A percentile compares a stretch with the other conserved stretches of the same genome.
Conservation (phyloP, 1,284 basidiomycete species). For the Cryptococcus wingfieldii region DNA sequence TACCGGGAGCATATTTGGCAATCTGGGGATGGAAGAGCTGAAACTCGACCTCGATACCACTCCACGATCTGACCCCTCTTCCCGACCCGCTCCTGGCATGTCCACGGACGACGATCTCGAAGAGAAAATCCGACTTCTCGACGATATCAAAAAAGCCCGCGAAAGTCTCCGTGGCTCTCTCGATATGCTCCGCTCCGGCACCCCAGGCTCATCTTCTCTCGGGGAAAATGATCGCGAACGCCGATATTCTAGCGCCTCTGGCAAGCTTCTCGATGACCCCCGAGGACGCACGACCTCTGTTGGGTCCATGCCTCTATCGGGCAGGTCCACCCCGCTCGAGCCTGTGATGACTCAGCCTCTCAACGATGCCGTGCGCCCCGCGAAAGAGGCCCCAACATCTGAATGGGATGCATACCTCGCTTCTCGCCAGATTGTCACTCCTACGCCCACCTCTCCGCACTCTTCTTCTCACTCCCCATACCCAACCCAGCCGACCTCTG, state of each 20-base stretch:
- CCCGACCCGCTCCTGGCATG: background rate
- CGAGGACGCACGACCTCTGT: background rate
- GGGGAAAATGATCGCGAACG: background rate
- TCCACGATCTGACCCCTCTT: background rate
- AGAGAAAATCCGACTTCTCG: constrained; percentile 36
- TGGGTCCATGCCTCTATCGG: background rate
- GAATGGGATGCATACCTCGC: constrained; percentile 43
- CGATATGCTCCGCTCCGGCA: constrained; percentile 29
- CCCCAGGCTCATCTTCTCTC: constrained; percentile 10
- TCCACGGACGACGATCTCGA: constrained; percentile 30
- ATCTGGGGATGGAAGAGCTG: constrained; percentile 10
- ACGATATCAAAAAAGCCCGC: constrained; percentile 41
- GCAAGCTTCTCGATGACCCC: constrained; percentile 9
- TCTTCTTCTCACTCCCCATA: background rate
- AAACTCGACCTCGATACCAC: constrained; percentile 1
- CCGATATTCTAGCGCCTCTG: constrained; percentile 12
- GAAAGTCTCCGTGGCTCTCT: constrained; percentile 38
- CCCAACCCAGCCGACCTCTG: background rate
- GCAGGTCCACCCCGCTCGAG: background rate
- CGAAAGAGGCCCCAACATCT: constrained; percentile 1
- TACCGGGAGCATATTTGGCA: background rate
- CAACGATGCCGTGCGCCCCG: background rate
- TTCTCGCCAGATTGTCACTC: constrained; percentile 32
- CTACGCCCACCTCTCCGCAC: background rate
- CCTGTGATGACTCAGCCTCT: background rate